Conservation (phyloP, 2,329 filamentous ascomycete species). For the Penicillium occitanis region DNA sequence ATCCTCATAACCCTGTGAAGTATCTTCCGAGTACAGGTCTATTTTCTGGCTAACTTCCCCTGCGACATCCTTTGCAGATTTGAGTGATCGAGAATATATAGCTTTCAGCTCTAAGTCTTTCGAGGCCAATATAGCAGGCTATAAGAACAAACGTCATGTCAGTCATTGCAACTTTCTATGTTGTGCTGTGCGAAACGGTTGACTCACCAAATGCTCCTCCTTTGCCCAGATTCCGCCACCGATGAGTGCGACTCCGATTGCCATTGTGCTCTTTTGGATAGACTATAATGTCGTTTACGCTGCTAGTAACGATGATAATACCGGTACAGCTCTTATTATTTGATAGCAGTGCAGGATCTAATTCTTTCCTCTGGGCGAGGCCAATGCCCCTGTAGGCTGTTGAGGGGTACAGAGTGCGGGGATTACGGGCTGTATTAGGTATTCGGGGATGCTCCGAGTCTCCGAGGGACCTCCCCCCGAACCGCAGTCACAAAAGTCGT, state of each 20-base stretch:
- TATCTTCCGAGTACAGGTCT: constrained; percentile 59
- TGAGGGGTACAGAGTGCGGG: background rate
- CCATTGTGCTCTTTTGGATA: background rate
- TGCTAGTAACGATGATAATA: background rate
- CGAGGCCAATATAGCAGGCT: constrained; percentile 54
- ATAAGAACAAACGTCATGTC: background rate
- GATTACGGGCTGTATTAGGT: background rate
- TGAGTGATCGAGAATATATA: constrained; percentile 58
- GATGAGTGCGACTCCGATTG: constrained; percentile 15
- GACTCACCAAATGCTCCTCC: constrained; percentile 54
- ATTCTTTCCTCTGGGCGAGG: background rate
- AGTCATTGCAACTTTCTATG: background rate
- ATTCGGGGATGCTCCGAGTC: too few species aligned
- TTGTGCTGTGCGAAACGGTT: background rate
- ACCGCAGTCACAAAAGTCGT: too few species aligned
- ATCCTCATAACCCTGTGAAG: constrained; percentile 47
- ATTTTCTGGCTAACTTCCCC: constrained; percentile 33
- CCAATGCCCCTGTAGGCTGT: background rate
- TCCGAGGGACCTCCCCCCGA: too few species aligned
- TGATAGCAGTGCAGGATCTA: background rate
- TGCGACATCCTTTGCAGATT: constrained; percentile 51
- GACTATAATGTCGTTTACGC: background rate
- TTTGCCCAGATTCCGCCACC: constrained; percentile 54
- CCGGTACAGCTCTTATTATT: too few species aligned
- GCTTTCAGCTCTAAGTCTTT: constrained; percentile 52